Conservation (phyloP, 164 flowering plant genomes). For the Vitis riparia region DNA sequence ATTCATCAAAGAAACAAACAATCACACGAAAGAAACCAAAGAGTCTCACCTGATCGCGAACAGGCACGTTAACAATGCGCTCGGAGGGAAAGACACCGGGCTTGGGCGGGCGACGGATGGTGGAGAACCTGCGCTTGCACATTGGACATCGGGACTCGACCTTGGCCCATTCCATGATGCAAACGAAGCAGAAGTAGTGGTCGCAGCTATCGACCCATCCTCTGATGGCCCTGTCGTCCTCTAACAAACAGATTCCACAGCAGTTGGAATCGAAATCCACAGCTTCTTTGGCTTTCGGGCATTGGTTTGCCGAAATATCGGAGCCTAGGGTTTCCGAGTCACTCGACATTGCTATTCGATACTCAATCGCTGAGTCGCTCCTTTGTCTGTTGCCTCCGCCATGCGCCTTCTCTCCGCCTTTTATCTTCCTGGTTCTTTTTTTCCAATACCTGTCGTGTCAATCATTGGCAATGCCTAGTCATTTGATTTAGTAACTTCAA, state of each 20-base stretch:
- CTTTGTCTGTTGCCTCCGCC: too few relatives aligned
- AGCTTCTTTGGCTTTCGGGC: slow-evolving; percentile 26
- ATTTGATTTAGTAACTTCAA: too few relatives aligned
- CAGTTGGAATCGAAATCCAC: slow-evolving; percentile 7
- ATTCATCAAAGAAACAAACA: background rate
- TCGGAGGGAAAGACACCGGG: slow-evolving; percentile 40
- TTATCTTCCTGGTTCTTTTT: too few relatives aligned
- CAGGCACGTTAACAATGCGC: slow-evolving; percentile 55
- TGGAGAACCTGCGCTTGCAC: slow-evolving; percentile 65
- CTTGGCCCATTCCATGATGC: slow-evolving; percentile 92
- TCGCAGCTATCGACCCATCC: slow-evolving; percentile 74
- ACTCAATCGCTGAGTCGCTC: too few relatives aligned
- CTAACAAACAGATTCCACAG: slow-evolving; percentile 69
- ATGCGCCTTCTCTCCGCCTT: too few relatives aligned
- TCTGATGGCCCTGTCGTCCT: slow-evolving; percentile 44
- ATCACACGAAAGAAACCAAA: background rate
- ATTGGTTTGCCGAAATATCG: slow-evolving; percentile 27
- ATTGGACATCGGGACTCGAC: slow-evolving; percentile 79
- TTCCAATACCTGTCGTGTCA: too few relatives aligned
- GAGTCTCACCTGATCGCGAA: slow-evolving; percentile 67
- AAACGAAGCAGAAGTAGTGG: slow-evolving; percentile 81
- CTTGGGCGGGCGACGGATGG: slow-evolving; percentile 54
- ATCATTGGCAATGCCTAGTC: too few relatives aligned
- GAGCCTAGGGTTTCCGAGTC: slow-evolving; percentile 5
- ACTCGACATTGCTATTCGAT: slow-evolving; percentile 13